phyloP scores from a whole-genome alignment of 345 rosid genomes.

The Eucalyptus pumila region DNA sequence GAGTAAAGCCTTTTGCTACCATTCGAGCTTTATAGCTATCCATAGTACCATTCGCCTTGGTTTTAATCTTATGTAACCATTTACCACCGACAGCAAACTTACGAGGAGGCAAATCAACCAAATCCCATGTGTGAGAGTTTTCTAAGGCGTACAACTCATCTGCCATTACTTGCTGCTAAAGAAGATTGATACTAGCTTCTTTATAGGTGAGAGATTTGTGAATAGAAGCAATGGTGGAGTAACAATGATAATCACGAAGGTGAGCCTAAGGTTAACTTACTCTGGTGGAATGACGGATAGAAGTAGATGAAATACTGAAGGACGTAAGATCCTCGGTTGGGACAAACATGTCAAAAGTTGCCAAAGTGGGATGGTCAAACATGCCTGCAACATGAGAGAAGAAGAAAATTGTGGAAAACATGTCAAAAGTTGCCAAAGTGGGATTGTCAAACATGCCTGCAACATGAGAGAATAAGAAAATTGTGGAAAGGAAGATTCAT shows the following conservation, averaged over 20 bases:
- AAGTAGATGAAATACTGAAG: neutral
- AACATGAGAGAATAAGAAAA: neutral
- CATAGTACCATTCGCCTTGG: neutral
- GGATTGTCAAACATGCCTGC: neutral
- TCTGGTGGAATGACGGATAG: neutral
- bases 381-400: neutral
- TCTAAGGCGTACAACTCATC: neutral
- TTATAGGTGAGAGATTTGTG: neutral
- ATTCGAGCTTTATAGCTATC: neutral
- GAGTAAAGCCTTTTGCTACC: neutral
- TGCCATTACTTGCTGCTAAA: neutral
- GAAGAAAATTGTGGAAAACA: neutral
- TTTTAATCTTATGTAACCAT: neutral
- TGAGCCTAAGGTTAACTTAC: neutral
- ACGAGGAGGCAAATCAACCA: neutral
- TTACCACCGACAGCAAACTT: neutral
- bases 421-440: neutral
- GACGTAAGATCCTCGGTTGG: neutral
- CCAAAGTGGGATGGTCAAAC: neutral
- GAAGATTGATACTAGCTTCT: neutral
- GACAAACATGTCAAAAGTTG: neutral
- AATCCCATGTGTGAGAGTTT: neutral
- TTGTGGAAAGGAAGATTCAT: neutral
- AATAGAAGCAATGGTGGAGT: neutral
- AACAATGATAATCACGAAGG: neutral